Evolutionary conservation across 768 basidiomycete species (phyloP).

Genomic region (Mycena rosella): DNA sequence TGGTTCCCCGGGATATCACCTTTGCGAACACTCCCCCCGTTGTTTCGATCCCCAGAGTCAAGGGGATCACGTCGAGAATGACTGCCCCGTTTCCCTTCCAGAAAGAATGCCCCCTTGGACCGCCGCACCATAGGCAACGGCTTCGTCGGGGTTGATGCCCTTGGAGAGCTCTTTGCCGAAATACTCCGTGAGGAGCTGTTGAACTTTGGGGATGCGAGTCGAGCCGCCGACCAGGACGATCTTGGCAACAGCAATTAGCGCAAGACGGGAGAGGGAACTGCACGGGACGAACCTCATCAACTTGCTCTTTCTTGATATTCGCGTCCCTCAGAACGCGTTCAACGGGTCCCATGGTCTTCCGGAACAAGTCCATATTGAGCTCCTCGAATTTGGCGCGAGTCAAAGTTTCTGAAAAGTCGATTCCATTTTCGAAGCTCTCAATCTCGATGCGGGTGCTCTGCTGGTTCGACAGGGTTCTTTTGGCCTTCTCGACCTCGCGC

Average conservation of each 20-base stretch:
- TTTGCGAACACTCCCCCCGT: slow-evolving; percentile 73
- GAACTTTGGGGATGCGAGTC: slow-evolving; percentile 78
- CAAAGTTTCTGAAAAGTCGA: slow-evolving; percentile 84
- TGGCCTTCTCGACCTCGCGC: slow-evolving; percentile 80
- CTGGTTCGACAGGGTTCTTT: slow-evolving; percentile 70
- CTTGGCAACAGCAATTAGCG: slow-evolving; percentile 40
- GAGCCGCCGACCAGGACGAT: slow-evolving; percentile 71
- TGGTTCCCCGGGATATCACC: slow-evolving; percentile 62
- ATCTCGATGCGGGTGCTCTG: slow-evolving; percentile 70
- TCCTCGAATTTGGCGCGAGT: slow-evolving; percentile 91
- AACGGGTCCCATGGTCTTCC: slow-evolving; percentile 88
- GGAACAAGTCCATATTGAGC: slow-evolving; percentile 85
- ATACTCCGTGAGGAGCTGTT: slow-evolving; percentile 74
- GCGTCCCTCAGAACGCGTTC: slow-evolving; percentile 89
- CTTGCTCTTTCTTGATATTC: slow-evolving; percentile 80
- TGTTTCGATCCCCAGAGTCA: slow-evolving; percentile 73
- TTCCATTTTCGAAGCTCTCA: slow-evolving; percentile 77
- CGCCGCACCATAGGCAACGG: slow-evolving; percentile 80
- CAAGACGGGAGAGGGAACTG: not conserved
- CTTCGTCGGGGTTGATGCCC: slow-evolving; percentile 80
- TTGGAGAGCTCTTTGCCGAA: slow-evolving; percentile 78
- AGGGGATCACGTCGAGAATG: slow-evolving; percentile 70
- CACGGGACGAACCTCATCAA: slow-evolving; percentile 66
- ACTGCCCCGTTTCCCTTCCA: slow-evolving; percentile 65
- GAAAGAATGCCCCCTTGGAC: slow-evolving; percentile 76